Base-by-base conservation (phyloP, 2,329 filamentous ascomycete species). In the Cytospora leucostoma region DNA sequence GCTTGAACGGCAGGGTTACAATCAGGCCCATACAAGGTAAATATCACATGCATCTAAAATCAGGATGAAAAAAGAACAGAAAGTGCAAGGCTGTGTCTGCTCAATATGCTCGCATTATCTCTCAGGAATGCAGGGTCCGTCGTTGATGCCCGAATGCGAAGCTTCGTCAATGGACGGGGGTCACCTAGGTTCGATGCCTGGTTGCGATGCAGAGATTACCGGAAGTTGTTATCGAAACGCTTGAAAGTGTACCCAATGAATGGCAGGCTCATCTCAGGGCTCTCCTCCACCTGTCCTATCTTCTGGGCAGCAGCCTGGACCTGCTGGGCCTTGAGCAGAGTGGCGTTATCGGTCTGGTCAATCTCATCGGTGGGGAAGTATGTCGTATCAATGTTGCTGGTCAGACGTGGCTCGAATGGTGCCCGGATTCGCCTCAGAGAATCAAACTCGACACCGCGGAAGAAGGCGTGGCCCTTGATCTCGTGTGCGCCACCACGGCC, bases 291-390 rank as follows among this genome's bases (percentile, higher is more conserved):
- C 67, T 76, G 57, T 6, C 62, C 62, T 3, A 49, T 52, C 62
- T 64, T 65, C n/a, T 59, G 57, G 70, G 70, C 63, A 47, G 73
- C 74, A 17, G 68, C 80, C 69, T 83, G 88, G 67, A 89, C 84
- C 56, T 91, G 92, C 76, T 96, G 91, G 21, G 91, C 91, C 74
- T 92, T 91, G 72, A 97, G 85, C 68, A 91, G 84, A 32, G 93
- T 95, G 62, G 91, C 92, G 68, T 93, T 97, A 76, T 97, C 93
- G 61, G 93, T 94, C 80, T 98, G 94, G 71, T 96, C 93, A 73
- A 99, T 97, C 77, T 99, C 95, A 74, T 99, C 95, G 59, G 93
- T 97, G 11, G 95, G 95, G 87, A 99, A 99, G 82, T 99, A 98
- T 54, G 93, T 94, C 21, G 95, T 97, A 74, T 99, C 95, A 71